Evolutionary conservation across 1,284 basidiomycete genomes (phyloP).

Genomic region (Xerocomus minutiporus): DNA sequence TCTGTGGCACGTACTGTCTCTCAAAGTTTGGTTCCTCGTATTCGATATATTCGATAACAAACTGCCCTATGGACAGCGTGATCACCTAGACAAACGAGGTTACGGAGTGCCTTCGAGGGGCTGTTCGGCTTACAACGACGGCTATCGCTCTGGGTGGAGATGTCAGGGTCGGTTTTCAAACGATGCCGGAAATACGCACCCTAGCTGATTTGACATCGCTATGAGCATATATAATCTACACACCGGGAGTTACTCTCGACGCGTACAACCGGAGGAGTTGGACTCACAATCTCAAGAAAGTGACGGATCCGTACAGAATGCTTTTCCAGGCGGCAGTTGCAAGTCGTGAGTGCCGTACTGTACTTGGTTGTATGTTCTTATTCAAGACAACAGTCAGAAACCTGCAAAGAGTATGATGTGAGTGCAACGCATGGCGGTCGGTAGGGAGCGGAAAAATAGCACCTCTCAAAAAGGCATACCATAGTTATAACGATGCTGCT

Average conservation of each 20-base stretch:
- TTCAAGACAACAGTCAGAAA: conserved; percentile 48
- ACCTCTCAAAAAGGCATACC: conserved; percentile 62
- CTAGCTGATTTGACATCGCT: conserved; percentile 61
- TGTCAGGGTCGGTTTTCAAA: conserved; percentile 5
- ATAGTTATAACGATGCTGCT: conserved; percentile 43
- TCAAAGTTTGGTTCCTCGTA: conserved; percentile 23
- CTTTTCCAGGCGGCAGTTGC: conserved; percentile 50
- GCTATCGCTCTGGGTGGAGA: conserved; percentile 44
- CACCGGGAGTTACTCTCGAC: not conserved
- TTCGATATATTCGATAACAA: conserved; percentile 48
- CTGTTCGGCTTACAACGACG: conserved; percentile 42
- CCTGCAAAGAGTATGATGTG: conserved; percentile 30
- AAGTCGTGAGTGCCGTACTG: conserved; percentile 39
- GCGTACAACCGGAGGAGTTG: not conserved
- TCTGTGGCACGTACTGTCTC: conserved; percentile 14
- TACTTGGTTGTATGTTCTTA: conserved; percentile 43
- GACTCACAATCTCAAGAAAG: conserved; percentile 56
- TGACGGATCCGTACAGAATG: conserved; percentile 51
- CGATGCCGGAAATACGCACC: conserved; percentile 40
- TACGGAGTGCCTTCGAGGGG: not conserved
- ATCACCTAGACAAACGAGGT: conserved; percentile 38
- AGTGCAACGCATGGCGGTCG: not conserved
- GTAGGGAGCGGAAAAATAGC: conserved; percentile 6
- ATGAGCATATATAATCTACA: conserved; percentile 65
- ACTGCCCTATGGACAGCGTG: conserved; percentile 51